Evolutionary conservation across 2,329 filamentous ascomycete genomes (phyloP).

Genomic region (Xylariomycetidae sp.): DNA sequence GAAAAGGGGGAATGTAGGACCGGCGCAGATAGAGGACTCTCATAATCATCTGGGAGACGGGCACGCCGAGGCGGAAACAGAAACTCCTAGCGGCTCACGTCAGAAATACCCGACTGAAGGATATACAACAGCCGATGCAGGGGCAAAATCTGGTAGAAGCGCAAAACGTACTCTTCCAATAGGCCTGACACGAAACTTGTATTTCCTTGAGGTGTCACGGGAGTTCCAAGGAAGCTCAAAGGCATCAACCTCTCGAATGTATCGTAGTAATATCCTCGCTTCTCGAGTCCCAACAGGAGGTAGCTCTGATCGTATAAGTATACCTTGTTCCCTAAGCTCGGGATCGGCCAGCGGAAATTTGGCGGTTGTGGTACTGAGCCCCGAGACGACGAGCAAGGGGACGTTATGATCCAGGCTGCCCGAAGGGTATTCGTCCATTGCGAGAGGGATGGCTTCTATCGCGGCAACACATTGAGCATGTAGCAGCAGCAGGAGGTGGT

Average conservation of each 20-base stretch:
- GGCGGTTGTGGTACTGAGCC: constrained; percentile 50
- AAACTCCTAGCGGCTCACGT: constrained; percentile 39
- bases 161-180: constrained; percentile 71
- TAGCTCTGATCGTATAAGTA: constrained; percentile 66
- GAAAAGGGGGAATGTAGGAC: constrained; percentile 89
- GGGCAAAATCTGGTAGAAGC: constrained; percentile 1
- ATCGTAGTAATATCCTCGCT: constrained; percentile 59
- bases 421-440: constrained; percentile 74
- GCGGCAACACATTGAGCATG: too few relatives aligned
- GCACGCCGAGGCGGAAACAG: constrained; percentile 55
- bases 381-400: constrained; percentile 78
- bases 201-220: constrained; percentile 46
- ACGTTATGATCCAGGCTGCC: constrained; percentile 84
- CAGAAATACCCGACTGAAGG: constrained; percentile 11
- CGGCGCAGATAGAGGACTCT: constrained; percentile 41
- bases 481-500: too few relatives aligned
- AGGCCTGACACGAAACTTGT: constrained; percentile 64
- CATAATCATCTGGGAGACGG: constrained; percentile 46
- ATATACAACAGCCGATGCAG: neutral
- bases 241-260: constrained; percentile 63
- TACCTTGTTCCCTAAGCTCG: constrained; percentile 53
- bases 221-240: constrained; percentile 63
- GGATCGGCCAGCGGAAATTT: constrained; percentile 38
- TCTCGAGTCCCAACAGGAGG: constrained; percentile 61
- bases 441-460: too few relatives aligned